A percentile compares a stretch with the other conserved stretches of the same genome.
Evolutionary conservation across 495 filamentous ascomycete species (phyloP).

Genomic region (Bacidia rubella): DNA sequence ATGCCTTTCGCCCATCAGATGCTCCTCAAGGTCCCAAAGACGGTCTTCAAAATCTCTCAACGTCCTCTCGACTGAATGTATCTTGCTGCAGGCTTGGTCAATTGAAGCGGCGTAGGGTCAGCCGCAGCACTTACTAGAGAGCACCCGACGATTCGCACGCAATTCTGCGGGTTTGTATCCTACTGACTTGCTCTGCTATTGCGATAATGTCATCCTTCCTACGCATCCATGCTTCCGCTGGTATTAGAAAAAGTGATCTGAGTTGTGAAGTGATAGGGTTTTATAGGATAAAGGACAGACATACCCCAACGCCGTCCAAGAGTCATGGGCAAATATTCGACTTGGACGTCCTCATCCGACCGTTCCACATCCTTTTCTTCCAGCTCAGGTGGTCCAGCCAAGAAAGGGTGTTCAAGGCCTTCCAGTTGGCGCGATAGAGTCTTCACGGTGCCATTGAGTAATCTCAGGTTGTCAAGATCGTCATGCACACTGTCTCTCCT

Average conservation of each 20-base stretch:
- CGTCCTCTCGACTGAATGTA: conserved; percentile 13
- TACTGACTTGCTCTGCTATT: conserved; percentile 15
- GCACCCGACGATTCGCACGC: conserved; percentile 13
- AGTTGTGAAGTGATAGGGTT: not conserved
- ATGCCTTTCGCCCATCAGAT: conserved; percentile 15
- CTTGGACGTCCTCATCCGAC: conserved; percentile 4
- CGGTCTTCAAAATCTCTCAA: conserved; percentile 18
- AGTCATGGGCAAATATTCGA: conserved; percentile 14
- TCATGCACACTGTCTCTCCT: conserved; percentile 9
- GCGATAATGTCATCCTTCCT: conserved; percentile 14
- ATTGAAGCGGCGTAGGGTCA: not conserved
- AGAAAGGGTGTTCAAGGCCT: conserved; percentile 14
- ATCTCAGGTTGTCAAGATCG: conserved; percentile 10
- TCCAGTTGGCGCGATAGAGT: conserved; percentile 10
- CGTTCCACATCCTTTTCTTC: conserved; percentile 15
- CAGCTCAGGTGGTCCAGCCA: conserved; percentile 4
- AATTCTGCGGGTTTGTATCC: conserved; percentile 18
- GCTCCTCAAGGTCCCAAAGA: conserved; percentile 18
- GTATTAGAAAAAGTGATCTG: not conserved
- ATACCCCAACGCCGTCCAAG: conserved; percentile 8
- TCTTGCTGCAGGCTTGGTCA: conserved; percentile 9
- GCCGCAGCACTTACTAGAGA: conserved; percentile 8
- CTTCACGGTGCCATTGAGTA: conserved; percentile 14
- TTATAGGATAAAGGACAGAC: not conserved
- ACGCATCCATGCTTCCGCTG: conserved; percentile 13